Percentiles rank a stretch among this genome's conserved stretches.
Evolutionary conservation across 352 stramenopile genomes (phyloP).

Genomic region (Phytopythium helicoides): DNA sequence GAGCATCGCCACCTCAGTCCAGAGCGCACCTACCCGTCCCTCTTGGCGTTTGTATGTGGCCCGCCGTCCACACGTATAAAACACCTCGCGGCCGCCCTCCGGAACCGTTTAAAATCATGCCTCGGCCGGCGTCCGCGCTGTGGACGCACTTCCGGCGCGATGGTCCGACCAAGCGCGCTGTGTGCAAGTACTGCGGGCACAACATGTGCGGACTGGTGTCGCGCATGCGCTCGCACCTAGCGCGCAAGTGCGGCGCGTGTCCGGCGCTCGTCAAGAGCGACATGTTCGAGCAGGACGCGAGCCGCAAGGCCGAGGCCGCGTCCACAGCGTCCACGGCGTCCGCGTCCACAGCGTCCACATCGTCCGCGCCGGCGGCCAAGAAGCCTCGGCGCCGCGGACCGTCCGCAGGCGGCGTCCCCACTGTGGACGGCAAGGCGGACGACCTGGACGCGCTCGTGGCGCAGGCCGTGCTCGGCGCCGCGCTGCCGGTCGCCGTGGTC

Average conservation of each 20-base stretch:
- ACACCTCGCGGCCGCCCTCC: conserved; percentile 1
- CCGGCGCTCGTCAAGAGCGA: conserved; percentile 42
- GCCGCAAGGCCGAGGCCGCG: conserved; percentile 28
- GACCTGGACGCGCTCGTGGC: conserved; percentile 56
- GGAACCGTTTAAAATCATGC: conserved; percentile 25
- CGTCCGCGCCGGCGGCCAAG: conserved; percentile 14
- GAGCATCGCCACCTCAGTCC: too few relatives aligned
- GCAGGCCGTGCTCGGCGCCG: conserved; percentile 49
- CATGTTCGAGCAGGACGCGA: conserved; percentile 44
- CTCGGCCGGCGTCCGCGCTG: conserved; percentile 47
- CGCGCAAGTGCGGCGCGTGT: conserved; percentile 53
- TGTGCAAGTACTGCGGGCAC: conserved; percentile 76
- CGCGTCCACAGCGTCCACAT: conserved; percentile 5
- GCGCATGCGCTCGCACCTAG: conserved; percentile 65
- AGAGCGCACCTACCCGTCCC: too few relatives aligned
- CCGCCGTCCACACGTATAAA: conserved; percentile 5
- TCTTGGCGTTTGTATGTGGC: too few relatives aligned
- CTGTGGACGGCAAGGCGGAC: conserved; percentile 49
- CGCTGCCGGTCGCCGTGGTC: conserved; percentile 51
- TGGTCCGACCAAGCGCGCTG: conserved; percentile 53
- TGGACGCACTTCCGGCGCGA: conserved; percentile 68
- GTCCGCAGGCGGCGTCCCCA: conserved; percentile 6
- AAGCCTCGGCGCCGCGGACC: conserved; percentile 21
- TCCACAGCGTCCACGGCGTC: conserved; percentile 1
- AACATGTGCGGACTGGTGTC: conserved; percentile 71